phyloP scores from a whole-genome alignment of 768 basidiomycete genomes.

The Tulasnella sp. region DNA sequence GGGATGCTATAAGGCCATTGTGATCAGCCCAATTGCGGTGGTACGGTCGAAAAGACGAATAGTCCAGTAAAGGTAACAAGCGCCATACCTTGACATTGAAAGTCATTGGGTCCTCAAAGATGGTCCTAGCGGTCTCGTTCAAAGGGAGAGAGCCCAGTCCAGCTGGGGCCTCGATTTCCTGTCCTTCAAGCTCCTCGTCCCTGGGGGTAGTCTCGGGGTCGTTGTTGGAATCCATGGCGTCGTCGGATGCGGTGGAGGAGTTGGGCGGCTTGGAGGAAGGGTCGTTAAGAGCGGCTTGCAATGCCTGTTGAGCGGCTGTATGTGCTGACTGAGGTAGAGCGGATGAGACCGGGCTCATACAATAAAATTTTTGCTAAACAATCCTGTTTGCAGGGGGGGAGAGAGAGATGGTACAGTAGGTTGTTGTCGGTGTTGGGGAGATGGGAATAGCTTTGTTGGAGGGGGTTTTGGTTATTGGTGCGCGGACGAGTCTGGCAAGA shows the following conservation, averaged over 20 bases:
- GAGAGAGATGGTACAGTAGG: neutral
- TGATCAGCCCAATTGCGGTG: conserved; percentile 16
- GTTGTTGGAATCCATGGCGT: conserved; percentile 32
- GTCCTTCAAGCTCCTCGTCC: conserved; percentile 63
- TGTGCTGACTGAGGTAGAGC: conserved; percentile 55
- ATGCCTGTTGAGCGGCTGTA: conserved; percentile 73
- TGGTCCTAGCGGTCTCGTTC: conserved; percentile 76
- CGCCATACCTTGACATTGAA: conserved; percentile 88
- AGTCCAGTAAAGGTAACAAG: conserved; percentile 20
- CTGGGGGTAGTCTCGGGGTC: conserved; percentile 41
- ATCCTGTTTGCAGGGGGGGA: no score
- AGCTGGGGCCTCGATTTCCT: conserved; percentile 25
- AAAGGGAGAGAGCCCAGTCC: conserved; percentile 41
- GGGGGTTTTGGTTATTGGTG: neutral
- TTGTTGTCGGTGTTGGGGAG: neutral
- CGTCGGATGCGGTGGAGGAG: conserved; percentile 27
- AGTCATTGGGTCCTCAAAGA: conserved; percentile 85
- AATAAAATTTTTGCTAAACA: neutral
- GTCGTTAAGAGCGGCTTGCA: conserved; percentile 52
- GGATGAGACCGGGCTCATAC: conserved; percentile 32
- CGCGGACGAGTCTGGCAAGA: conserved; percentile 1
- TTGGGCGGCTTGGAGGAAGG: conserved; percentile 13
- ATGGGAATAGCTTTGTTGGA: neutral
- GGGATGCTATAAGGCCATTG: conserved; percentile 56
- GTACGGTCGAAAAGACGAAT: neutral